Evolutionary conservation across 176 grass and related monocot species (phyloP), one percentile per base, ranked within the genome.

Genomic region (Lolium multiflorum): DNA sequence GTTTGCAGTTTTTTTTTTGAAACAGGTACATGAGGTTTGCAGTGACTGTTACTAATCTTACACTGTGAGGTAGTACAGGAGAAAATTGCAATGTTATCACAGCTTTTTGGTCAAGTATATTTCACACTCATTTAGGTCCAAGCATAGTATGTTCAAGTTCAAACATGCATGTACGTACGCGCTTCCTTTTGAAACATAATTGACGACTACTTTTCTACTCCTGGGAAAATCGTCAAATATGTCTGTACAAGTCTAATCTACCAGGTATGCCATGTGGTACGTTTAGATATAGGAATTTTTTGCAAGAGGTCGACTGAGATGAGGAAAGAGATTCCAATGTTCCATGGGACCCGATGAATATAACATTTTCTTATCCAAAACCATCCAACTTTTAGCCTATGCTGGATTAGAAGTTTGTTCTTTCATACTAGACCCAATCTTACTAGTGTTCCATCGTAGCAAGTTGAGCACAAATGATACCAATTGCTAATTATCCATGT

Each of bases 341-440:
- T 74, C 85, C 37, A 60, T 79, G 65, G 75, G 74, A 66, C 81
- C 65, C 70, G 9, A 16, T 63, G 74, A 71, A 79, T 65, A 62
- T 39, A 10, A 72, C 71, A 17, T 67, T 84, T 77, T 79, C 81
- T 79, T 46, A 79, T 63, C 74, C 81, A 79, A 71, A 84, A 28
- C 52, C 9, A 81, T 37, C 74, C 60, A 18, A 37, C 12, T 49
- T 70, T 76, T 38, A 76, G 63, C 68, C 25, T 41, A 41, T 59
- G 46, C 54, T 71, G 44, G 10, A 61, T 60, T 8, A 46, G 58
- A 20, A 83, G 58, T 58, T 20, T 43, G 11, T 67, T 52, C 12
- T 37, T n/a, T 67, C 37, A 66, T 20, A 52, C 3, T 35, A 50
- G 79, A 49, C 51, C 0, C 79, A 81, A 67, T 7, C 52, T 54